Evolutionary conservation across 805 yeast species (phyloP), one percentile per base, ranked within the genome.

Genomic region (Wickerhamiella allomyrinae): DNA sequence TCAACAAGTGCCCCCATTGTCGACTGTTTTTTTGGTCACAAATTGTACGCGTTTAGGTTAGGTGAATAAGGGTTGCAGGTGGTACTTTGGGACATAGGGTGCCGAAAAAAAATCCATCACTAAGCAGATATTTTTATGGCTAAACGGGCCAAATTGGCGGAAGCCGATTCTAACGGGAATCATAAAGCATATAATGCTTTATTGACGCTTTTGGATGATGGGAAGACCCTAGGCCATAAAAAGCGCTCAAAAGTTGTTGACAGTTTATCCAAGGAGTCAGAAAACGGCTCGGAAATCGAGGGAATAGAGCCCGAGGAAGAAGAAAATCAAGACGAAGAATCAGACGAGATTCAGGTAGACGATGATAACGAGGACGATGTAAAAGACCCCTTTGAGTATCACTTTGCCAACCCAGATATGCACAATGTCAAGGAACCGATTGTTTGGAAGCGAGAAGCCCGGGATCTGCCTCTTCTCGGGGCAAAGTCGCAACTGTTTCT

Each of bases 361-460:
- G 68, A 62, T 10, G 69, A 62, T 20, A 58, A 60, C 37, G 68
- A 62, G 14, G 66, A 59, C 5, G 66, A 62, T 37, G 41, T 49
- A 9, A 56, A 60, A 7, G 95, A 89, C 60, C 83, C 94, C 0
- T 86, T 82, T 51, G 82, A 81, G 46, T 54, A 61, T 10, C 97
- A 87, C 57, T 87, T 80, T 59, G 79, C 77, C 38, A 61, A 65
- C 17, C 64, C 71, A 1, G 48, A 51, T n/a, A 49, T 29, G 40
- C 49, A 27, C 17, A 57, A 50, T 48, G 51, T 61, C 25, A 60
- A 60, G 5, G 52, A 47, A 14, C 57, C 62, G 36, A 55, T 53
- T 5, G 49, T 47, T 25, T 54, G 61, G 47, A 52, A 45, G 29
- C 50, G 61, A 2, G 39, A 39, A 3, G 55, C 42, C 5, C 40